Evolutionary conservation across 2,329 filamentous ascomycete species (phyloP).

Genomic region (Proliferodiscus dingleyae): DNA sequence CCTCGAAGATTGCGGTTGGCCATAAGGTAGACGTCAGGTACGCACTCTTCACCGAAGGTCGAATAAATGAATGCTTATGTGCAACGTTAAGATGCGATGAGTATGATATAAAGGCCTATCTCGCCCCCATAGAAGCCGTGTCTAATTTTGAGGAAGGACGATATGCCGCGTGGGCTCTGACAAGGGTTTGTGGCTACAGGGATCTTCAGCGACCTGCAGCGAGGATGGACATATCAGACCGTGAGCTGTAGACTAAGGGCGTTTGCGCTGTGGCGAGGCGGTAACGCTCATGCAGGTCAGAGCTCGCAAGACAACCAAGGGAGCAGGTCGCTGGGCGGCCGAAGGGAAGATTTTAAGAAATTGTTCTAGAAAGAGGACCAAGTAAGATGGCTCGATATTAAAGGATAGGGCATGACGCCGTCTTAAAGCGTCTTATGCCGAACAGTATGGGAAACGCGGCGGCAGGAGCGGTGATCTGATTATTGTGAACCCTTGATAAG

Average conservation of each 20-base stretch:
- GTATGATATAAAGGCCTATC: too few species aligned
- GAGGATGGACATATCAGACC: constrained; percentile 26
- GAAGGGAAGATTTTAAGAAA: constrained; percentile 17
- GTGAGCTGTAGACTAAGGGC: constrained; percentile 18
- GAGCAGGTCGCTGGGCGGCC: constrained; percentile 25
- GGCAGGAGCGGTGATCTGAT: background rate
- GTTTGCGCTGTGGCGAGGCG: constrained; percentile 13
- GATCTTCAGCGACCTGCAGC: constrained; percentile 5
- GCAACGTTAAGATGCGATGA: constrained; percentile 9
- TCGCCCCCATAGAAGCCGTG: too few species aligned
- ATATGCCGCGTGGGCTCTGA: constrained; percentile 20
- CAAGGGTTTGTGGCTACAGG: constrained; percentile 7
- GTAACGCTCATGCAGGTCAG: constrained; percentile 28
- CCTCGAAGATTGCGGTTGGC: constrained; percentile 4
- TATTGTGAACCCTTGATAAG: background rate
- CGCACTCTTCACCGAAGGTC: constrained; percentile 7
- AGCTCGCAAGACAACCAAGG: constrained; percentile 23
- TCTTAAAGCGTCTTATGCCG: background rate
- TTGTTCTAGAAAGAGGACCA: constrained; percentile 13
- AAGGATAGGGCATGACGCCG: constrained; percentile 1
- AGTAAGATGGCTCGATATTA: constrained; percentile 13
- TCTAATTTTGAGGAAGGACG: constrained; percentile 22
- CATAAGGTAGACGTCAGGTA: constrained; percentile 5
- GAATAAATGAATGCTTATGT: constrained; percentile 9
- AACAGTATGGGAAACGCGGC: background rate